Evolutionary conservation across 345 rosid species (phyloP), one percentile per base, ranked within the genome.

Genomic region (Salix dunnii): DNA sequence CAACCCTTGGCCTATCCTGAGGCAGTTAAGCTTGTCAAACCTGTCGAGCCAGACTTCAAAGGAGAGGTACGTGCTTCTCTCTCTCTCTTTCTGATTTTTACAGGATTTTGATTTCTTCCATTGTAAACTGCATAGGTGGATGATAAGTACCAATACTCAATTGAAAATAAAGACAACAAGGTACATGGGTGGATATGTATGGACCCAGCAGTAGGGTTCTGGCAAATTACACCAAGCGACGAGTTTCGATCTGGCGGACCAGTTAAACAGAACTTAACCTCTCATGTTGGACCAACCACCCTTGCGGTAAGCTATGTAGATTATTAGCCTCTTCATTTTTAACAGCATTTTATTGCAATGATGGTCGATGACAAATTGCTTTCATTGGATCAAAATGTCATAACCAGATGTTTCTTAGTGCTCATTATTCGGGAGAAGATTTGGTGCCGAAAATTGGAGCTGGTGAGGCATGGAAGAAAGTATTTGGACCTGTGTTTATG

Each of bases 11-110:
- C 88, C 74, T 90, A 88, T 62, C 94, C 89, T 7, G 99, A 95
- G 83, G 98, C 98, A 72, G 94, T 90, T 65, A 78, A 86, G 42
- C 89, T 95, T 67, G 87, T 88, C 67, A 83, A 91, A 77, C 98
- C 98, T 55, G 33, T 84, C n/a, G 93, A 93, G 81, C 84, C 91
- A 55, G 88, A 86, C 76, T 87, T 89, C 73, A 83, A 80, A 78
- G 99, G 98, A 82, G 97, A 94, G 94, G 88, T 82, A 80, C 43
- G 77, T 42, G 4, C 28, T 14, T 0, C 38, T 51, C 8, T 67
- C 21, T 69, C 72, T 21, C 55, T 17, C 55, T 16, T 0, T 48
- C 1, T 49, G 1, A 49, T 18, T 49, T 2, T 49, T 49, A 49
- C 20, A 49, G 21, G n/a, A 49, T 49, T 49, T 49, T 49, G 55